These are phyloP conservation scores for Micractinium conductrix DNA, from an alignment of 139 green algal species.

Conservation along the genomic window DNA sequence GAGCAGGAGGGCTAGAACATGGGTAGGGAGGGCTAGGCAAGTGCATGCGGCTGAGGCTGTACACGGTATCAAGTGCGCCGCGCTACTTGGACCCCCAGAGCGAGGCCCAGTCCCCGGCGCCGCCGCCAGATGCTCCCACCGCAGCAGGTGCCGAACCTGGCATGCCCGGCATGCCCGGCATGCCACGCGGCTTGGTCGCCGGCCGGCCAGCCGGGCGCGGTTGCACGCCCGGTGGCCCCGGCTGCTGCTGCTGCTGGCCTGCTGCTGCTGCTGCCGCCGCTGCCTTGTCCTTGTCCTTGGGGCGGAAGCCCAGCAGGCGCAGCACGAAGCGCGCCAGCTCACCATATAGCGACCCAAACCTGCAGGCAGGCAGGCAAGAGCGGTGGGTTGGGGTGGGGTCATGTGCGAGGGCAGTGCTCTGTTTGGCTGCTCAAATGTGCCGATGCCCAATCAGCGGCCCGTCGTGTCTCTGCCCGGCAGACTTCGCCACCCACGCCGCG, in stretches of 20 bases:
- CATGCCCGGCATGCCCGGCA: background rate
- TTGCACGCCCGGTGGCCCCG: background rate
- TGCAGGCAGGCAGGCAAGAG: too few species aligned
- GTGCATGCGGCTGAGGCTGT: too few species aligned
- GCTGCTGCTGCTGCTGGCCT: background rate
- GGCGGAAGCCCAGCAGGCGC: conserved; percentile 80
- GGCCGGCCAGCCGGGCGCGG: background rate
- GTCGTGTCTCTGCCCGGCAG: too few species aligned
- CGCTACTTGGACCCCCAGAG: too few species aligned
- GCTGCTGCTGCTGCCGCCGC: background rate
- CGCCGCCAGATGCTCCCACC: background rate
- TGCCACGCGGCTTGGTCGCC: conserved; percentile 8
- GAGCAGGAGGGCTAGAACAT: too few species aligned
- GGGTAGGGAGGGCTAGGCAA: too few species aligned
- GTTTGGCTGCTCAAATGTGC: too few species aligned
- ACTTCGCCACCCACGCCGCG: too few species aligned
- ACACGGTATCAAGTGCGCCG: too few species aligned
- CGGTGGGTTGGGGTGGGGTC: too few species aligned
- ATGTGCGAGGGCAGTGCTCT: too few species aligned
- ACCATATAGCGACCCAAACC: conserved; percentile 91
- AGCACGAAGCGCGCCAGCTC: conserved; percentile 95
- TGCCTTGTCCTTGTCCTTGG: conserved; percentile 7
- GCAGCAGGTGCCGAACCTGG: background rate
- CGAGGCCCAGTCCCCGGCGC: background rate
- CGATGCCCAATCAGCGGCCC: too few species aligned